Conservation (phyloP, 2,329 filamentous ascomycete genomes). For the Xylariaceae sp. region DNA sequence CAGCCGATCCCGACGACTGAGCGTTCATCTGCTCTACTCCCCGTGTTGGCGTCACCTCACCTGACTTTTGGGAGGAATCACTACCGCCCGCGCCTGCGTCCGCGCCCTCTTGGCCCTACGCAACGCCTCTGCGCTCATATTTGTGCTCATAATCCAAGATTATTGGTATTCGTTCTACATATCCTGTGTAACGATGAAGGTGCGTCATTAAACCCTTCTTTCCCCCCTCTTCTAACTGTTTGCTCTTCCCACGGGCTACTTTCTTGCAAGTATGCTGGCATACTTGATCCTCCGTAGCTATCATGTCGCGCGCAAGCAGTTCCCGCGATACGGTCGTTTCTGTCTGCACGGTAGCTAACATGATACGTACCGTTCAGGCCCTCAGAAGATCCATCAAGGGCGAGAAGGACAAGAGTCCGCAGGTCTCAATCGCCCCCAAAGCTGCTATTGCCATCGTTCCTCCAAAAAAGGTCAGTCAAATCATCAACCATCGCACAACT, state of each 20-base stretch:
- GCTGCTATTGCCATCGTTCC: constrained; percentile 84
- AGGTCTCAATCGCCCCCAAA: constrained; percentile 77
- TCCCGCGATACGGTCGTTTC: constrained; percentile 20
- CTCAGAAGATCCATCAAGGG: constrained; percentile 87
- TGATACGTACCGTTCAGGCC: constrained; percentile 54
- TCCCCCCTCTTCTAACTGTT: constrained; percentile 6
- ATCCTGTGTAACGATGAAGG: constrained; percentile 31
- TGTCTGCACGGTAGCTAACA: constrained; percentile 24
- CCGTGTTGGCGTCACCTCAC: constrained; percentile 21
- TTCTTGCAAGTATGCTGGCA: constrained; percentile 12
- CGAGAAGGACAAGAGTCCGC: constrained; percentile 72
- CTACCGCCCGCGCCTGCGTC: constrained; percentile 18
- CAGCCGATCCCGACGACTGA: constrained; percentile 20
- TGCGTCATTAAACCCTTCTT: constrained; percentile 26
- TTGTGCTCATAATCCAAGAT: no score
- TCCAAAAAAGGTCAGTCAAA: constrained; percentile 77
- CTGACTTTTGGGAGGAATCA: constrained; percentile 19
- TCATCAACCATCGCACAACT: background rate
- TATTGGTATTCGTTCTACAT: constrained; percentile 3
- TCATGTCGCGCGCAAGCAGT: constrained; percentile 21
- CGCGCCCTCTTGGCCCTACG: constrained; percentile 12
- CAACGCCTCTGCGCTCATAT: background rate
- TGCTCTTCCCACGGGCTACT: constrained; percentile 8
- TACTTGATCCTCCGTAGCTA: constrained; percentile 10
- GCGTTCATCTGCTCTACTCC: constrained; percentile 16